phyloP scores from a whole-genome alignment of 495 filamentous ascomycete genomes.

The Neurospora sp. region DNA sequence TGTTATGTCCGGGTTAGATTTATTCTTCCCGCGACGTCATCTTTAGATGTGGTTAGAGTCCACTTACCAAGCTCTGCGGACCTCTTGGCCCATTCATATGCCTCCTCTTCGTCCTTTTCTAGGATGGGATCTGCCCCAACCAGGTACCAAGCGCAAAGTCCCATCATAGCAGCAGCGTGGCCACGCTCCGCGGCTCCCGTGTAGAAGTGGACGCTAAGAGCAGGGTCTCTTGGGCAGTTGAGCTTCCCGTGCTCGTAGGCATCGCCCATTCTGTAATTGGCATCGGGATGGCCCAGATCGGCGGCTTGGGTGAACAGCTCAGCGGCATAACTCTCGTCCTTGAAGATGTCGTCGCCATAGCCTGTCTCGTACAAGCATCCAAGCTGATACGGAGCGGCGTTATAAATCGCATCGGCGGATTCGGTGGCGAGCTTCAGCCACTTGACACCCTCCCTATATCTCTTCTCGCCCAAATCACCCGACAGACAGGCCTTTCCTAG shows the following conservation, averaged over 20 bases:
- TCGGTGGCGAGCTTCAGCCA: slow-evolving; percentile 94
- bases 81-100: slow-evolving; percentile 88
- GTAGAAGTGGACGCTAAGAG: slow-evolving; percentile 94
- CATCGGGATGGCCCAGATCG: slow-evolving; percentile 79
- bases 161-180: slow-evolving; percentile 93
- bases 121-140: slow-evolving; percentile 88
- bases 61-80: slow-evolving; percentile 75
- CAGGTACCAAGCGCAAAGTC: slow-evolving; percentile 96
- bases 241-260: slow-evolving; percentile 91
- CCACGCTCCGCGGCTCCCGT: slow-evolving; percentile 79
- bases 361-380: slow-evolving; percentile 80
- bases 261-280: slow-evolving; percentile 81
- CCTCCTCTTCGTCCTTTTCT: slow-evolving; percentile 90
- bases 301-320: slow-evolving; percentile 92
- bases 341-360: slow-evolving; percentile 86
- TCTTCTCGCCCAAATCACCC: slow-evolving; percentile 76
- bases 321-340: slow-evolving; percentile 80
- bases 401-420: slow-evolving; percentile 82
- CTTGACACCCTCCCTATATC: slow-evolving; percentile 88
- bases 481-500: slow-evolving; percentile 83
- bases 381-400: slow-evolving; percentile 84
- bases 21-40: background rate
- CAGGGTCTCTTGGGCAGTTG: slow-evolving; percentile 80
- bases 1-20: slow-evolving; percentile 21
- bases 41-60: background rate